phyloP scores from a whole-genome alignment of 768 basidiomycete species.

The Daedaleopsis nitida region DNA sequence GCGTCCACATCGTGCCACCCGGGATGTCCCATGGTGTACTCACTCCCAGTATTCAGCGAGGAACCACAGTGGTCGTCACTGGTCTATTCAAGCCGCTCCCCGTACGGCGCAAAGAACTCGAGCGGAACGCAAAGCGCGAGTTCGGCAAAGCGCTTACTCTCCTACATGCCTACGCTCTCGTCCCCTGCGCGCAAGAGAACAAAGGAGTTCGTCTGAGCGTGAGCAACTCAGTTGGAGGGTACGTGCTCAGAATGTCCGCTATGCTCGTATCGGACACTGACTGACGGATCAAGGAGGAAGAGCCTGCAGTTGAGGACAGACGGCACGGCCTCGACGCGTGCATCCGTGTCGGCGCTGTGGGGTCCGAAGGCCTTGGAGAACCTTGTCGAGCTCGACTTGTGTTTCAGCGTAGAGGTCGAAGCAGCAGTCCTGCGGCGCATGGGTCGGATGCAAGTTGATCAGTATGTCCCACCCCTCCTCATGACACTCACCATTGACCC shows the following conservation, averaged over 20 bases:
- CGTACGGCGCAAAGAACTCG: constrained; percentile 89
- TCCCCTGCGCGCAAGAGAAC: constrained; percentile 64
- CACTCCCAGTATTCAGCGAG: constrained; percentile 53
- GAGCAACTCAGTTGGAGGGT: constrained; percentile 78
- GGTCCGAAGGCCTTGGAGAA: constrained; percentile 78
- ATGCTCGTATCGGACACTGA: neutral
- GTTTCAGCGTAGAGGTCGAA: constrained; percentile 71
- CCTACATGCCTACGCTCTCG: constrained; percentile 86
- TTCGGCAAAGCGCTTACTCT: constrained; percentile 83
- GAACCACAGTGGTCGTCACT: constrained; percentile 77
- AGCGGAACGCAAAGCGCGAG: constrained; percentile 86
- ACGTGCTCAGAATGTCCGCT: constrained; percentile 24
- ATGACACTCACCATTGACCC: neutral
- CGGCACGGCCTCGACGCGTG: constrained; percentile 60
- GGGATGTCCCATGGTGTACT: neutral
- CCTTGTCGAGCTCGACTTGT: constrained; percentile 71
- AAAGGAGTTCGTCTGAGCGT: constrained; percentile 74
- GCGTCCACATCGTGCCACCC: neutral
- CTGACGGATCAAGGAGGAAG: constrained; percentile 49
- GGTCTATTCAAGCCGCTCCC: constrained; percentile 82
- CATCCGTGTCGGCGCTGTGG: constrained; percentile 79
- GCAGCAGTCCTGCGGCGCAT: constrained; percentile 47
- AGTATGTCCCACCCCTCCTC: constrained; percentile 5
- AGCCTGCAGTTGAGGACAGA: constrained; percentile 72
- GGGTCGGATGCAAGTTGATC: constrained; percentile 32